Conservation (phyloP, 176 grass and related monocot genomes). For the Eleusine coracana region DNA sequence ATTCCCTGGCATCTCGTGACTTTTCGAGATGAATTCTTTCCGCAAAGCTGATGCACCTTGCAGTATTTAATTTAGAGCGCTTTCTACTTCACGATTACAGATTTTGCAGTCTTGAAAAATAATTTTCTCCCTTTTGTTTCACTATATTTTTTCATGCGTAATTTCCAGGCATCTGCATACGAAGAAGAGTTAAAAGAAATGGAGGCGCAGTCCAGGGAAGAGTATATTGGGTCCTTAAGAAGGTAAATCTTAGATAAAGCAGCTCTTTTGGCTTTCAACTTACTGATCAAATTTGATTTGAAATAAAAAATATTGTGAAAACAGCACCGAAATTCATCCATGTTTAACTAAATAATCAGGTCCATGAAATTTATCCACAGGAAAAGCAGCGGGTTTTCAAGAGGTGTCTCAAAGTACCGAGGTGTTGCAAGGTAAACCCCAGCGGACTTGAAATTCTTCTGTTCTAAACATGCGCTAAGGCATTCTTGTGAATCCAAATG, state of each 20-base stretch:
- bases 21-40: background rate
- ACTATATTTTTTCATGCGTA: background rate
- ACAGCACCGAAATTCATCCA: background rate
- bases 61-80: background rate
- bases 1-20: background rate
- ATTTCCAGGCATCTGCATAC: slow-evolving; percentile 44
- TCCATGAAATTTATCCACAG: slow-evolving; percentile 47
- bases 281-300: background rate
- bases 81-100: background rate
- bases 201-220: slow-evolving; percentile 72
- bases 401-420: slow-evolving; percentile 80
- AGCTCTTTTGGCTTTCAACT: background rate
- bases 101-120: background rate
- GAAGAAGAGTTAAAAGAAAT: slow-evolving; percentile 65
- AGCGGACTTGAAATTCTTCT: background rate
- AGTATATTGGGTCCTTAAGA: slow-evolving; percentile 80
- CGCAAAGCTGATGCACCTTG: background rate
- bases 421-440: slow-evolving; percentile 65
- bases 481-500: background rate
- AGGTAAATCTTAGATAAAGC: slow-evolving; percentile 39
- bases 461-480: background rate
- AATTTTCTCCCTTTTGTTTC: background rate
- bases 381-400: slow-evolving; percentile 85
- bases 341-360: slow-evolving; percentile 2
- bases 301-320: background rate